phyloP scores from a whole-genome alignment of 129 eudicot genomes.

The Oenanthe sinensis region DNA sequence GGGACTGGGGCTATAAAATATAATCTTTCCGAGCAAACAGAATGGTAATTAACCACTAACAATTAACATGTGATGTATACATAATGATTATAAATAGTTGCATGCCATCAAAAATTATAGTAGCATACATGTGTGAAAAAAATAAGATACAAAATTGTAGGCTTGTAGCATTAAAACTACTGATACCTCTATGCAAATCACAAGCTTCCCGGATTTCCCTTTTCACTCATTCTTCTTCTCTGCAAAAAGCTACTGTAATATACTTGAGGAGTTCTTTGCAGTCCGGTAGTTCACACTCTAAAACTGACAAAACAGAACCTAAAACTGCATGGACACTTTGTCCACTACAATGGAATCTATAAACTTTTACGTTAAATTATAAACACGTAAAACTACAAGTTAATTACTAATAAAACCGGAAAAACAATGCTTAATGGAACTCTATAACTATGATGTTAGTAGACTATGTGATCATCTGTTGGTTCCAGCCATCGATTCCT shows the following conservation, averaged over 20 bases:
- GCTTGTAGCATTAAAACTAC: not conserved
- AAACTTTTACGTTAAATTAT: not conserved
- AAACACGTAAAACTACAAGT: not conserved
- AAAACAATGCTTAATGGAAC: not conserved
- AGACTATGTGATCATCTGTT: constrained; percentile 13
- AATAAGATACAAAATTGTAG: too few relatives aligned
- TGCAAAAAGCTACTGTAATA: not conserved
- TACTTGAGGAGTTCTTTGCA: not conserved
- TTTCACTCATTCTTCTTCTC: not conserved
- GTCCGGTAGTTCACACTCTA: not conserved
- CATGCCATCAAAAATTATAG: too few relatives aligned
- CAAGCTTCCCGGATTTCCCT: not conserved
- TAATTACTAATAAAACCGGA: not conserved
- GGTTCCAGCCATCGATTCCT: constrained; percentile 6
- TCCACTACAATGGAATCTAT: not conserved
- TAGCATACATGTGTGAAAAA: too few relatives aligned
- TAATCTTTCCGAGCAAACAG: too few relatives aligned
- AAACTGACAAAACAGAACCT: not conserved
- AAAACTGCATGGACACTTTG: not conserved
- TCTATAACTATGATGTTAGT: not conserved
- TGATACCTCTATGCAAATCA: not conserved
- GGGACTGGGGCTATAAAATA: too few relatives aligned
- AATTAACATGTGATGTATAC: too few relatives aligned
- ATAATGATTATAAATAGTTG: too few relatives aligned
- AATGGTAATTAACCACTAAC: too few relatives aligned